A percentile compares a stretch with the other conserved stretches of the same genome.
Evolutionary conservation across 345 rosid species (phyloP).

Genomic region (Ricinus communis): DNA sequence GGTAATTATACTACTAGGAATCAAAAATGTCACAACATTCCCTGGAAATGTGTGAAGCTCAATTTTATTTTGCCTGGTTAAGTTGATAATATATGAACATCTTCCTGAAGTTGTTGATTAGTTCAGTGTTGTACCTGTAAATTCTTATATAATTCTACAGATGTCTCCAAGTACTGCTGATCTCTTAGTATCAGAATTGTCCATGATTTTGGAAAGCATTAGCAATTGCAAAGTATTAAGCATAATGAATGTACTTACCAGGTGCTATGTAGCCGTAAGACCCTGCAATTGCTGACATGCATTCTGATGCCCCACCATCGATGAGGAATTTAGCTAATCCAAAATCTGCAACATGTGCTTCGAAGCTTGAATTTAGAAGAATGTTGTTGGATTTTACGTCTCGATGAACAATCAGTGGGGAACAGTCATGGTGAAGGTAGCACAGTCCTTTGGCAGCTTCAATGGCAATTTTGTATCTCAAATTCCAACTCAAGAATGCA

Average conservation of each 20-base stretch:
- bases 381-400: constrained; percentile 96
- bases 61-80: too few species aligned
- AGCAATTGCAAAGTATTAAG: too few species aligned
- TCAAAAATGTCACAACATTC: too few species aligned
- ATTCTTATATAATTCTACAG: too few species aligned
- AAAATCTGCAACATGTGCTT: constrained; percentile 97
- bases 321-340: constrained; percentile 86
- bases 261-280: constrained; percentile 98
- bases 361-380: constrained; percentile 72
- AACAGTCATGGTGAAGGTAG: constrained; percentile 93
- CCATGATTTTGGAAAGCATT: too few species aligned
- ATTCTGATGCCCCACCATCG: constrained; percentile 78
- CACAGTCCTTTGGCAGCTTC: constrained; percentile 94
- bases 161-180: too few species aligned
- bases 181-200: too few species aligned
- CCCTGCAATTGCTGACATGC: constrained; percentile 96
- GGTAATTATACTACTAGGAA: too few species aligned
- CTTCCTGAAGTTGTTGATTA: too few species aligned
- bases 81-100: too few species aligned
- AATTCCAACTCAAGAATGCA: constrained; percentile 61
- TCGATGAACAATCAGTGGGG: constrained; percentile 81
- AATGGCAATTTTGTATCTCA: constrained; percentile 74
- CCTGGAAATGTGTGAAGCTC: neutral
- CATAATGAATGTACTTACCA: constrained; percentile 42
- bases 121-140: too few species aligned